Conservation (phyloP, 2,329 filamentous ascomycete genomes). For the Cladorrhinum sp. region DNA sequence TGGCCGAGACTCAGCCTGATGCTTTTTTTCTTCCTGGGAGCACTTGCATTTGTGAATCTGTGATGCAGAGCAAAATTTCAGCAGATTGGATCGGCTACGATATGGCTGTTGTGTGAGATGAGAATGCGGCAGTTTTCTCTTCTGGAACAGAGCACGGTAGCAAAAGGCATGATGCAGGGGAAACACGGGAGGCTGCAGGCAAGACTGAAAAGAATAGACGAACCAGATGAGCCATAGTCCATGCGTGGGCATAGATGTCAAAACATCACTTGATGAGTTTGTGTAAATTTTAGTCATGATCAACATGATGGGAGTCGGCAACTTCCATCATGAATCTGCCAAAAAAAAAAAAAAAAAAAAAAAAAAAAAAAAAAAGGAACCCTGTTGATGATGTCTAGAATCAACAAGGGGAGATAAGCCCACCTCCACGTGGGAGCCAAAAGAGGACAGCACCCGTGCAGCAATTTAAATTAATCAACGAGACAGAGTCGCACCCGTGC, state of each 20-base stretch:
- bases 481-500: neutral
- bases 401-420: neutral
- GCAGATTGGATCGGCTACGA: neutral
- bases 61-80: neutral
- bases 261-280: neutral
- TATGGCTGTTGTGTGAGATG: neutral
- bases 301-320: neutral
- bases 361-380: neutral
- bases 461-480: neutral
- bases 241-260: neutral
- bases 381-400: neutral
- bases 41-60: neutral
- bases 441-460: neutral
- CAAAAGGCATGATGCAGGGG: neutral
- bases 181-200: neutral
- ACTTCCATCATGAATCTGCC: neutral
- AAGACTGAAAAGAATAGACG: neutral
- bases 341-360: neutral
- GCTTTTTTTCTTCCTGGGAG: neutral
- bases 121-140: neutral
- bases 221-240: neutral
- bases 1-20: slow-evolving; percentile 1
- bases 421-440: neutral
- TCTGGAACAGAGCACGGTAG: neutral
- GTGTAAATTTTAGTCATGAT: neutral